phyloP scores from a whole-genome alignment of 352 stramenopile species.

The Globisporangium parvum region DNA sequence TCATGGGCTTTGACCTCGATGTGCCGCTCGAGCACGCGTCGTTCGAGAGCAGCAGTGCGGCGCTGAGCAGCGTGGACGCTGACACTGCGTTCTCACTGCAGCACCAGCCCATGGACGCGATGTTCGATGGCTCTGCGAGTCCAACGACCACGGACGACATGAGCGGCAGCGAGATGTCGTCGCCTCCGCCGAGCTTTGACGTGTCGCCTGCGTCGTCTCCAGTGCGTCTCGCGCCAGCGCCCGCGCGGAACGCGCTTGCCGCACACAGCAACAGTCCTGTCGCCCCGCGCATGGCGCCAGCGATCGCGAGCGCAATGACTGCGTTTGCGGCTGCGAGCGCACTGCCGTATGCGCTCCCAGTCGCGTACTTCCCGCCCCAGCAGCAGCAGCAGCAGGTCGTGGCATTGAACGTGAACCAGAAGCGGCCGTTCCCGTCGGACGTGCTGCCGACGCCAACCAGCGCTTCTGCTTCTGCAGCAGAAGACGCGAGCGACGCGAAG shows the following conservation, averaged over 20 bases:
- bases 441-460: constrained; percentile 22
- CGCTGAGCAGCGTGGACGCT: background rate
- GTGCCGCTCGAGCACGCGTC: constrained; percentile 16
- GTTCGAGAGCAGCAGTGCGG: constrained; percentile 7
- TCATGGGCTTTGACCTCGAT: constrained; percentile 25
- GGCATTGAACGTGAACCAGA: constrained; percentile 37
- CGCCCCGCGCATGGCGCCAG: background rate
- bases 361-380: constrained; percentile 41
- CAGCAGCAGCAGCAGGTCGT: constrained; percentile 15
- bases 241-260: background rate
- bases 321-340: constrained; percentile 12
- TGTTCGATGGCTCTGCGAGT: constrained; percentile 20
- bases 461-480: constrained; percentile 1
- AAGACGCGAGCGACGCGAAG: constrained; percentile 18
- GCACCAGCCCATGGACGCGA: constrained; percentile 1
- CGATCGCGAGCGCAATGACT: background rate
- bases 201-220: constrained; percentile 17
- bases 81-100: no score
- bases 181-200: constrained; percentile 34
- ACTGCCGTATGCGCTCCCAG: constrained; percentile 56
- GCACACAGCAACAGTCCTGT: background rate
- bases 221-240: constrained; percentile 5
- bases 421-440: constrained; percentile 41
- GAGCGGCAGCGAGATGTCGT: constrained; percentile 44
- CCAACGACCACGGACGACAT: constrained; percentile 36